Evolutionary conservation across 1,284 basidiomycete species (phyloP).

Genomic region (Anthracocystis walkeri): DNA sequence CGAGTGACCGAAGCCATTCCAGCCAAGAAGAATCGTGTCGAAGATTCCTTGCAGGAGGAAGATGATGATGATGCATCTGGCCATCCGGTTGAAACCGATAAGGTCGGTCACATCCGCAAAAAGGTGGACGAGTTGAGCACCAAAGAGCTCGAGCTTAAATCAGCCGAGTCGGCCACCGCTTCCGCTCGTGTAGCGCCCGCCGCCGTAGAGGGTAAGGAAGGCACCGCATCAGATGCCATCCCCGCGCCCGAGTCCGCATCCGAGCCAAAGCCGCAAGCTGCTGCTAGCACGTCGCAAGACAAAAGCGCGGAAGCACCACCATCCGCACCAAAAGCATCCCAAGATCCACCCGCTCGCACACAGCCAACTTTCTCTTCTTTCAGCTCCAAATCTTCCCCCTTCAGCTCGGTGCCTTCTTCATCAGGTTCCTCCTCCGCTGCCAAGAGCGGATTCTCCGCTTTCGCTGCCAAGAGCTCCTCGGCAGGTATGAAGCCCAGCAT

Average conservation of each 20-base stretch:
- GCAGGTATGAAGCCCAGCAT: slow-evolving; percentile 48
- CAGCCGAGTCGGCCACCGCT: slow-evolving; percentile 2
- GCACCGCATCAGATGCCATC: background rate
- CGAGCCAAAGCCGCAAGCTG: background rate
- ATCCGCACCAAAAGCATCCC: slow-evolving; percentile 11
- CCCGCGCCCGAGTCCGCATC: background rate
- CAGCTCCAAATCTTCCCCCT: slow-evolving; percentile 54
- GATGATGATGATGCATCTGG: slow-evolving; percentile 15
- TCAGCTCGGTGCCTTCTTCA: slow-evolving; percentile 46
- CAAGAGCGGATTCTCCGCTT: slow-evolving; percentile 27
- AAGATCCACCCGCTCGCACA: slow-evolving; percentile 34
- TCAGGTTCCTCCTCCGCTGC: slow-evolving; percentile 35
- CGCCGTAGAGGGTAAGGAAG: background rate
- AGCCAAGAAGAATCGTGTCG: slow-evolving; percentile 60
- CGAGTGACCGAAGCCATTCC: slow-evolving; percentile 45
- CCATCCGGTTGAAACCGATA: slow-evolving; percentile 44
- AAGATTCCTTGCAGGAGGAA: slow-evolving; percentile 38
- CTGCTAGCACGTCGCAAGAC: background rate
- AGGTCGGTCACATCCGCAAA: slow-evolving; percentile 61
- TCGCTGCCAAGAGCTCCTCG: slow-evolving; percentile 30
- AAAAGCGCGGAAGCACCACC: slow-evolving; percentile 6
- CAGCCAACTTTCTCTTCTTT: slow-evolving; percentile 54
- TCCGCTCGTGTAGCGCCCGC: background rate
- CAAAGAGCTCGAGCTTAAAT: slow-evolving; percentile 33
- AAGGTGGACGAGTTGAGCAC: slow-evolving; percentile 59